Conservation (phyloP, 2,329 filamentous ascomycete genomes). For the Harringtonia aguacate region DNA sequence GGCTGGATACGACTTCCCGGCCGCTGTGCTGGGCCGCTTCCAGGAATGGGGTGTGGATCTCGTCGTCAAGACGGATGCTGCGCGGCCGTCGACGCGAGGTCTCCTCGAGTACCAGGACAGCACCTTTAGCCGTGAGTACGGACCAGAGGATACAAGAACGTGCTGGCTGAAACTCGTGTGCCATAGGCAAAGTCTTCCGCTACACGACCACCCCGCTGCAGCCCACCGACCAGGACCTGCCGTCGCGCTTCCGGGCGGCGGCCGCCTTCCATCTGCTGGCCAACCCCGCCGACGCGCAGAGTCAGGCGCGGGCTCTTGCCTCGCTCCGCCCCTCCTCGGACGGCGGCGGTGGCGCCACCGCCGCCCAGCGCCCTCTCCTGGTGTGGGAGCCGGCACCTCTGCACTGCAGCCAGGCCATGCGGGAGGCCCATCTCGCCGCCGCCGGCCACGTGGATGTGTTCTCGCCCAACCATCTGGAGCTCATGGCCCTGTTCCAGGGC, state of each 20-base stretch:
- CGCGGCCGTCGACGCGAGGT: not conserved
- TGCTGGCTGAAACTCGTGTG: not conserved
- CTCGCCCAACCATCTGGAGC: slow-evolving; percentile 5
- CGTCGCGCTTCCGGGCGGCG: not conserved
- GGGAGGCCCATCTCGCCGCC: not conserved
- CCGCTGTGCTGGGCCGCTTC: not conserved
- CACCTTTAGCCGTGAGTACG: slow-evolving; percentile 1
- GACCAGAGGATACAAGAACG: too few species aligned
- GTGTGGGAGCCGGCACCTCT: slow-evolving; percentile 3
- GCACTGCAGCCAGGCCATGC: not conserved
- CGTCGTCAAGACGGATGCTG: not conserved
- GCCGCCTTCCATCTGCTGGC: slow-evolving; percentile 3
- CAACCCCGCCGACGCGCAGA: not conserved
- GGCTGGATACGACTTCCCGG: slow-evolving; percentile 2
- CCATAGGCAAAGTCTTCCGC: not conserved
- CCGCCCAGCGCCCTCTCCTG: not conserved
- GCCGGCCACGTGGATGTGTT: slow-evolving; percentile 1
- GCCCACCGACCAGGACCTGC: slow-evolving; percentile 1
- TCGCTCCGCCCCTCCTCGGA: not conserved
- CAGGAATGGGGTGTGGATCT: not conserved
- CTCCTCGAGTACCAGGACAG: slow-evolving; percentile 2
- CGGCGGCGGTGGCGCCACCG: not conserved
- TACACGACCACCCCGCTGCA: slow-evolving; percentile 4
- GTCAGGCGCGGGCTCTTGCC: not conserved
- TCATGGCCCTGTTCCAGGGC: not conserved